Base-by-base conservation (phyloP, 2,329 filamentous ascomycete genomes). In the Akanthomyces muscarius region DNA sequence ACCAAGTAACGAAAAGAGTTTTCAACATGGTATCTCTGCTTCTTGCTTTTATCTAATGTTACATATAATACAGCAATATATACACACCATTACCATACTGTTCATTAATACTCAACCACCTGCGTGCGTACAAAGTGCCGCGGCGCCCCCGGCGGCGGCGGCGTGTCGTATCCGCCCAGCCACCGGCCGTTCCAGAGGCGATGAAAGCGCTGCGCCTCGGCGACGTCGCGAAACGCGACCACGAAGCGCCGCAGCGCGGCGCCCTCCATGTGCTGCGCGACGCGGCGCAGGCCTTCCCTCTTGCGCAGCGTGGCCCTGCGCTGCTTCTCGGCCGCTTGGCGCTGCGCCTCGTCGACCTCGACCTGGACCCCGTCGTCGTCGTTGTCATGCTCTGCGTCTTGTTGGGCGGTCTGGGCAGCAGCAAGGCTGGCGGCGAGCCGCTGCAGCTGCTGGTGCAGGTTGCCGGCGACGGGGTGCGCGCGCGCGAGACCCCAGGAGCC, bases 131-230 rank as follows among this genome's bases (percentile, higher is more conserved):
- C 60, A 58, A 54, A 50, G 51, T 54, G 47, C 33, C 57, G 44
- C 45, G 44, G n/a, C 42, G 30, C 30, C n/a, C 41, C 36, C 5
- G 7, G 57, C 3, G 14, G 57, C n/a, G 36, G 33, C 33, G 58
- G 42, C 13, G 8, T 61, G 7, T 53, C 65, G 25, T 33, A 23
- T 16, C 61, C 66, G 7, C 66, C 65, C 5, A 78, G 59, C 53
- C 67, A 69, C 30, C 73, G 73, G 56, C 72, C 69, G 60, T 80
- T 78, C 77, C 77, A 80, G 55, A 66, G 66, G n/a, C 77, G 73
- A 51, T 78, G 73, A 63, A 80, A 79, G 16, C 76, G 71, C 65
- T 74, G 70, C 2, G 76, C 77, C 50, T 76, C 72, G 23, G 65
- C 64, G 3, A 72, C 68, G 38, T 70, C 69, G 18, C 69, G 65